Evolutionary conservation across 2,329 filamentous ascomycete genomes (phyloP), one percentile per base, ranked within the genome.

Genomic region (Fonsecaea nubica): DNA sequence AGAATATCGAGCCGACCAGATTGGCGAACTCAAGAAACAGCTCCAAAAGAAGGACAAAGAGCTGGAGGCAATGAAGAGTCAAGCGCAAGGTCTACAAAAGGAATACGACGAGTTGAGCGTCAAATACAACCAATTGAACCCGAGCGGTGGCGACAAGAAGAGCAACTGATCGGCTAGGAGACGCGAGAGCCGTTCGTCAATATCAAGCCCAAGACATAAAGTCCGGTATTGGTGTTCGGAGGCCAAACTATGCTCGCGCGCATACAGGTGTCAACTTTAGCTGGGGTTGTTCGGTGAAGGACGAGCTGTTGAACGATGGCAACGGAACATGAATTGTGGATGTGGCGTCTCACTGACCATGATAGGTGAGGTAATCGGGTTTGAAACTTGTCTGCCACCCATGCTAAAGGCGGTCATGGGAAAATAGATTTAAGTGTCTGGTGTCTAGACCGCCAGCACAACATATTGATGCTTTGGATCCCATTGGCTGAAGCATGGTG

Each of bases 51-150:
- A 93, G 83, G 91, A 97, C 72, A 86, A 86, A 72, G 93, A 98
- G 75, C 87, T 97, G 73, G 87, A 90, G 80, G 92, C 87, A 64
- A 83, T 98, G 74, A 96, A 96, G 90, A 96, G 96, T 86, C 95
- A 99, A 86, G 87, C 89, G 69, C 87, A 91, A 77, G 91, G 91
- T 59, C 85, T 98, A 67, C 88, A 89, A 78, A 87, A 88, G 77
- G 93, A 96, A 83, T 98, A 97, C 81, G 87, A 92, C 77, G 88
- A 89, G 72, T 84, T 98, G 74, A 89, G 92, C 71, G 93, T 98
- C 76, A 88, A 95, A 84, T 90, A 93, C 73, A 85, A 88, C 66
- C 84, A 86, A 12, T 68, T 72, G 61, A 78, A 77, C 69, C 71
- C 75, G 10, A 80, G 84, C 32, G 52, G 55, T 65, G 76, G 76